phyloP scores from a whole-genome alignment of 2,329 filamentous ascomycete species.

The Exophiala spinifera region DNA sequence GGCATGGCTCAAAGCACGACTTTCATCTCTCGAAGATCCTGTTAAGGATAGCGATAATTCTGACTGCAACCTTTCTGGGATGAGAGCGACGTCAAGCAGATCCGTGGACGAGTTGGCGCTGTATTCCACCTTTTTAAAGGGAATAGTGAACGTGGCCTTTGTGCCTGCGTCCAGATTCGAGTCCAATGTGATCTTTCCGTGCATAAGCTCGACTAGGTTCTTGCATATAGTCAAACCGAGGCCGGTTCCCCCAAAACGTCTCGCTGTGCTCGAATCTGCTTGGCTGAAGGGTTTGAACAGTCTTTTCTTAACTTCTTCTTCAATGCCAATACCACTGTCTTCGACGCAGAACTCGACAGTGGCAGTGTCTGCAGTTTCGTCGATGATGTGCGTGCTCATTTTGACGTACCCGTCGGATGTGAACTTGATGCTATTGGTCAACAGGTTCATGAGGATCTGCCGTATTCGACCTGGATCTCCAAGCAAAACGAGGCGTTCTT shows the following conservation, averaged over 20 bases:
- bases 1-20: slow-evolving; percentile 1
- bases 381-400: slow-evolving; percentile 62
- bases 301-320: slow-evolving; percentile 68
- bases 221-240: slow-evolving; percentile 78
- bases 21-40: slow-evolving; percentile 18
- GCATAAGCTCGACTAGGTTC: slow-evolving; percentile 76
- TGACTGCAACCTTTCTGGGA: slow-evolving; percentile 36
- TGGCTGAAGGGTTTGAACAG: slow-evolving; percentile 81
- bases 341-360: slow-evolving; percentile 69
- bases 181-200: slow-evolving; percentile 67
- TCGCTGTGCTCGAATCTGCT: slow-evolving; percentile 74
- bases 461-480: slow-evolving; percentile 73
- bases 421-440: slow-evolving; percentile 76
- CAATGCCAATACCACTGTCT: slow-evolving; percentile 78
- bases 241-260: slow-evolving; percentile 75
- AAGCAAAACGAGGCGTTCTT: slow-evolving; percentile 66
- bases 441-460: slow-evolving; percentile 74
- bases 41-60: slow-evolving; percentile 38
- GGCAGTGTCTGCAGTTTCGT: slow-evolving; percentile 62
- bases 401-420: slow-evolving; percentile 66
- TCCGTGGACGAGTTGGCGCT: slow-evolving; percentile 44
- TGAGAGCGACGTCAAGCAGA: slow-evolving; percentile 60
- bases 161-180: slow-evolving; percentile 67
- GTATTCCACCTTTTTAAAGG: slow-evolving; percentile 68
- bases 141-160: slow-evolving; percentile 72